Percentiles rank a stretch among this genome's conserved stretches.
Evolutionary conservation across 225 moss, liverwort and hornwort species (phyloP).

Genomic region (Takakia lepidozioides): DNA sequence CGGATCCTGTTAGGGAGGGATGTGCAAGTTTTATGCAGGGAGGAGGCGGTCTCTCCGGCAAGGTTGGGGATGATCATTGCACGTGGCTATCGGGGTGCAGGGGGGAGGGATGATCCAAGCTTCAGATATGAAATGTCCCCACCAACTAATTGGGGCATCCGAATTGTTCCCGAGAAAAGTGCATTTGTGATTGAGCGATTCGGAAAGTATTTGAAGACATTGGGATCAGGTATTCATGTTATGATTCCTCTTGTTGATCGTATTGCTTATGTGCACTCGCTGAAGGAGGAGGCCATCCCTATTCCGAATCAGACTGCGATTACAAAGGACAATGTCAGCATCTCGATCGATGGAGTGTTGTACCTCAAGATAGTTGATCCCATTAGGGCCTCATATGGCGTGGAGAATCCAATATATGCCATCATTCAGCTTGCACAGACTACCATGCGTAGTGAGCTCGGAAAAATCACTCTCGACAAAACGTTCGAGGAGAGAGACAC

Average conservation of each 20-base stretch:
- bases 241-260: conserved; percentile 90
- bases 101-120: conserved; percentile 54
- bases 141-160: conserved; percentile 94
- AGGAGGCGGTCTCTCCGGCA: conserved; percentile 7
- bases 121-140: conserved; percentile 78
- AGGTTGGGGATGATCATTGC: conserved; percentile 3
- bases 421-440: conserved; percentile 99
- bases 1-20: conserved; percentile 1
- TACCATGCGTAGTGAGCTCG: conserved; percentile 96
- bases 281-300: conserved; percentile 96
- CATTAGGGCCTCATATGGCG: conserved; percentile 94
- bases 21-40: conserved; percentile 7
- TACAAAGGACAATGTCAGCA: conserved; percentile 98
- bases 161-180: conserved; percentile 98
- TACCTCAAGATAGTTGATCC: conserved; percentile 98
- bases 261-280: conserved; percentile 93
- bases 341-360: conserved; percentile 94
- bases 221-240: conserved; percentile 92
- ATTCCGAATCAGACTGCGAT: conserved; percentile 97
- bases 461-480: conserved; percentile 96
- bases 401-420: conserved; percentile 95
- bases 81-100: conserved; percentile 39
- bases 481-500: conserved; percentile 97
- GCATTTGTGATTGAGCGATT: conserved; percentile 99
- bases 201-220: conserved; percentile 90